Evolutionary conservation across 2,329 filamentous ascomycete genomes (phyloP).

Genomic region (Neophaeococcomyces mojaviensis): DNA sequence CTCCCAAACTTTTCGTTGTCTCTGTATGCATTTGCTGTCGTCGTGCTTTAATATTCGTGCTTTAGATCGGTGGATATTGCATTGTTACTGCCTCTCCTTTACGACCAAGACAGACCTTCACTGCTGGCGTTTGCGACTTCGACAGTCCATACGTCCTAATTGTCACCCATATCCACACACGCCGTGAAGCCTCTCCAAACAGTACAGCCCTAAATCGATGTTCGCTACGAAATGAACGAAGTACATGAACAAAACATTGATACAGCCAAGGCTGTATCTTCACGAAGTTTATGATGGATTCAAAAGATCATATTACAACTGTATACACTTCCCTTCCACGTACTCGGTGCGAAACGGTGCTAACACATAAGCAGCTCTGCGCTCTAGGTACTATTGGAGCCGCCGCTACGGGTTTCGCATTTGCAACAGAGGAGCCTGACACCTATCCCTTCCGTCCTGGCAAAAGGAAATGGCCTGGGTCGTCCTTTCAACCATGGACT

Average conservation of each 20-base stretch:
- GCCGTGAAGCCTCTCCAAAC: neutral
- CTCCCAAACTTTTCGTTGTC: conserved; percentile 1
- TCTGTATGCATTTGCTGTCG: conserved; percentile 3
- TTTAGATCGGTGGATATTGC: neutral
- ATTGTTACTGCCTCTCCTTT: conserved; percentile 6
- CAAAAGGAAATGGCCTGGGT: conserved; percentile 32
- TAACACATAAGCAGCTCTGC: conserved; percentile 45
- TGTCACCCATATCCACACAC: too few relatives aligned
- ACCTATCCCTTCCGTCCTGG: conserved; percentile 18
- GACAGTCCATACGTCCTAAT: neutral
- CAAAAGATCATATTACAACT: conserved; percentile 9
- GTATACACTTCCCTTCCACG: conserved; percentile 1
- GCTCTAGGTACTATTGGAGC: conserved; percentile 56
- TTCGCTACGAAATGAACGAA: conserved; percentile 9
- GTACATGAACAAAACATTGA: conserved; percentile 6
- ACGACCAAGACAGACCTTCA: conserved; percentile 3
- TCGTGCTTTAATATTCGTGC: conserved; percentile 3
- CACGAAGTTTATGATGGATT: conserved; percentile 8
- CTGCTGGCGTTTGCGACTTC: conserved; percentile 1
- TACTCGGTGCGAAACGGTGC: neutral
- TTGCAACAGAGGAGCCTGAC: conserved; percentile 43
- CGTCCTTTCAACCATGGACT: conserved; percentile 27
- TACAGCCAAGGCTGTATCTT: conserved; percentile 10
- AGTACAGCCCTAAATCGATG: neutral
- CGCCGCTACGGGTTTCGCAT: conserved; percentile 51